phyloP scores from a whole-genome alignment of 257 asterid species.

The Henckelia pumila region DNA sequence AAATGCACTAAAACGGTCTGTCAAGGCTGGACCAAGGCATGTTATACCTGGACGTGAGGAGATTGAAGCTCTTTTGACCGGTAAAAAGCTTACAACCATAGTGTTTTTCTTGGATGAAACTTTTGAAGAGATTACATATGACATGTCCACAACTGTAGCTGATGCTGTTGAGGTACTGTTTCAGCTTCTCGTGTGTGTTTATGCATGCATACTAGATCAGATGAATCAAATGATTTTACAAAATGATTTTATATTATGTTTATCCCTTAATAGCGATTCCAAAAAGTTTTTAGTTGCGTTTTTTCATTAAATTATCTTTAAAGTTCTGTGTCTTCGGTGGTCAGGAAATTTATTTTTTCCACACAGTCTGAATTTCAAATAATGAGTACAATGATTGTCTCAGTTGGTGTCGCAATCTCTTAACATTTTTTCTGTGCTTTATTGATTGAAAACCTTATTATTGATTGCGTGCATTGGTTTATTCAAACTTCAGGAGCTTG shows the following conservation, averaged over 20 bases:
- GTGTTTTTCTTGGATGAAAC: constrained; percentile 98
- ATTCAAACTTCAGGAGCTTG: constrained; percentile 71
- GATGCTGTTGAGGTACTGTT: constrained; percentile 93
- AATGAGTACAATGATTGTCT: constrained; percentile 13
- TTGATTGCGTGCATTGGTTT: constrained; percentile 17
- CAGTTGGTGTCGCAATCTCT: constrained; percentile 16
- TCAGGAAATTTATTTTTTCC: neutral
- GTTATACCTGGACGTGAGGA: constrained; percentile 90
- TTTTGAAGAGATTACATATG: constrained; percentile 93
- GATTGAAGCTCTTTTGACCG: constrained; percentile 88
- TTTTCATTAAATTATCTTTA: neutral
- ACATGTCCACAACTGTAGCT: constrained; percentile 93
- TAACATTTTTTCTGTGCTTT: neutral
- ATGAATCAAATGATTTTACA: neutral
- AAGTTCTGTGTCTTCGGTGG: constrained; percentile 15
- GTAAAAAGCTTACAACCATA: constrained; percentile 90
- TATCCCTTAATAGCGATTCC: neutral
- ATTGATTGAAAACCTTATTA: constrained; percentile 5
- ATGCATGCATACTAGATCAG: constrained; percentile 8
- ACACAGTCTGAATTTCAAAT: constrained; percentile 1
- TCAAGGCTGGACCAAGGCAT: constrained; percentile 95
- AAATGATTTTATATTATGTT: too few species aligned
- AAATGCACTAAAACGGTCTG: constrained; percentile 84
- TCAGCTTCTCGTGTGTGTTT: constrained; percentile 14
- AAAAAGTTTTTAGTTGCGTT: neutral